phyloP scores from a whole-genome alignment of 495 filamentous ascomycete genomes.

The Penicillium cosmopolitanum region DNA sequence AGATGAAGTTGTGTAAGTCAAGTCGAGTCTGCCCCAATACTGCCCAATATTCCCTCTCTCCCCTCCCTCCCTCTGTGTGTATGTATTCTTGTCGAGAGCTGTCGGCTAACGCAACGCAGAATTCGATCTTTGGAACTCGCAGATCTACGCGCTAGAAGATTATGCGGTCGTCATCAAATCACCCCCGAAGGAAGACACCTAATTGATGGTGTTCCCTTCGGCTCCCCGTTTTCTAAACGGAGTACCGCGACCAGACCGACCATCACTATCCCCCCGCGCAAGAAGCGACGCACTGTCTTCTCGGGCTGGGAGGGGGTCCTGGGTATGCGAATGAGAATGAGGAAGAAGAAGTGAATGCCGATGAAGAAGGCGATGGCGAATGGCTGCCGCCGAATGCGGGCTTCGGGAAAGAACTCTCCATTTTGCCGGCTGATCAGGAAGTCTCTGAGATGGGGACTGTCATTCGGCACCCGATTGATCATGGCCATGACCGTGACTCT shows the following conservation, averaged over 20 bases:
- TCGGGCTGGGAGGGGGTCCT: slow-evolving; percentile 36
- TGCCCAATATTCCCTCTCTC: too few species aligned
- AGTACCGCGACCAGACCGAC: slow-evolving; percentile 61
- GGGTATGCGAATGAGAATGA: slow-evolving; percentile 5
- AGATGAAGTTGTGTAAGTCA: slow-evolving; percentile 78
- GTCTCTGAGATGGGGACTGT: slow-evolving; percentile 46
- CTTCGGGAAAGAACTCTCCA: slow-evolving; percentile 32
- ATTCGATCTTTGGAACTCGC: slow-evolving; percentile 79
- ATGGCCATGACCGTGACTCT: slow-evolving; percentile 12
- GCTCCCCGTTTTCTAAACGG: slow-evolving; percentile 66
- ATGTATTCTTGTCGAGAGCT: not conserved
- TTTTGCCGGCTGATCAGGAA: slow-evolving; percentile 33
- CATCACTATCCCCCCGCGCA: slow-evolving; percentile 75
- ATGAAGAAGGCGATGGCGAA: slow-evolving; percentile 43
- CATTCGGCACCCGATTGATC: slow-evolving; percentile 39
- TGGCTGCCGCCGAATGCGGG: slow-evolving; percentile 36
- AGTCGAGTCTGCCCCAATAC: not conserved
- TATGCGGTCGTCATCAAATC: slow-evolving; percentile 86
- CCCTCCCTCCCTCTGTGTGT: too few species aligned
- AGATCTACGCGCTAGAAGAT: slow-evolving; percentile 72
- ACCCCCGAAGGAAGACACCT: slow-evolving; percentile 78
- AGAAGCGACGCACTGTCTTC: slow-evolving; percentile 61
- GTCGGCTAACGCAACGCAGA: slow-evolving; percentile 41
- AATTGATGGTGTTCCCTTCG: slow-evolving; percentile 88
- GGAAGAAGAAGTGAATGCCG: slow-evolving; percentile 6